phyloP scores from a whole-genome alignment of 2,329 filamentous ascomycete species.

The Sclerotinia spermophila region DNA sequence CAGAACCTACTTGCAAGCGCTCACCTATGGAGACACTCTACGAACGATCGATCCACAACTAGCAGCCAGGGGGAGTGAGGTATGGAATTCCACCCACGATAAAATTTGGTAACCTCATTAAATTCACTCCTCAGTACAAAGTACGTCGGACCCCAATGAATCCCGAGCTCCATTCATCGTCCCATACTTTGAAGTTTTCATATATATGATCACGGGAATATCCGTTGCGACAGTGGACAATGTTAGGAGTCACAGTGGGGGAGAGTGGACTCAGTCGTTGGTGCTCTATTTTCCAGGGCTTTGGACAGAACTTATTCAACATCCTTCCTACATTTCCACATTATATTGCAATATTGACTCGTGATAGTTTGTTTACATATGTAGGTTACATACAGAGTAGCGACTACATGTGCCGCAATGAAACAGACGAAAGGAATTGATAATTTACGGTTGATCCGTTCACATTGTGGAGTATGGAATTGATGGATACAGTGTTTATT shows the following conservation, averaged over 20 bases:
- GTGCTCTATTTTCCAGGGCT: background rate
- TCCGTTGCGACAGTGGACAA: background rate
- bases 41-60: background rate
- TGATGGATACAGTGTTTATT: background rate
- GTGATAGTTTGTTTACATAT: background rate
- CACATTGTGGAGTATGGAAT: background rate
- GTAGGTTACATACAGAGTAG: background rate
- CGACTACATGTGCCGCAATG: background rate
- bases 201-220: background rate
- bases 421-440: slow-evolving; percentile 3
- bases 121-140: background rate
- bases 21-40: background rate
- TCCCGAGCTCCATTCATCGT: background rate
- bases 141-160: background rate
- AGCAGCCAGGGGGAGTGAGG: background rate
- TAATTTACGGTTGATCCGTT: background rate
- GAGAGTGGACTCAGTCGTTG: background rate
- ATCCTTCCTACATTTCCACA: background rate
- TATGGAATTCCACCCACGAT: background rate
- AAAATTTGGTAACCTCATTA: background rate
- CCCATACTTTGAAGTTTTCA: background rate
- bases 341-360: slow-evolving; percentile 1
- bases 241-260: slow-evolving; percentile 9
- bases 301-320: background rate
- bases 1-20: background rate